These are phyloP conservation scores for Cercospora sojina DNA, from an alignment of 2,329 filamentous ascomycete species.

Conservation along the genomic window DNA sequence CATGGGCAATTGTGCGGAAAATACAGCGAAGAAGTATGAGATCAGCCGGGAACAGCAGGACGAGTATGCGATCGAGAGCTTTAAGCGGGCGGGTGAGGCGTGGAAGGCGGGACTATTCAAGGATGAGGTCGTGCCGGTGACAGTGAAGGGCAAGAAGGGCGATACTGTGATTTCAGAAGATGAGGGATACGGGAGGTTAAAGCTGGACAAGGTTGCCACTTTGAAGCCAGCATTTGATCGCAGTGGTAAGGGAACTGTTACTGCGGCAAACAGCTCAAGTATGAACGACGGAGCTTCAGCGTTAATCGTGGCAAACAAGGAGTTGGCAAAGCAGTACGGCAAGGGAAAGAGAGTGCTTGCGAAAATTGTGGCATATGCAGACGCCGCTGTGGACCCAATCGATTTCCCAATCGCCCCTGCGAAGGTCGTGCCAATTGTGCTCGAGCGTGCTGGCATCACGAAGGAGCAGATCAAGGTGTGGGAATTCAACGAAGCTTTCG, in stretches of 20 bases:
- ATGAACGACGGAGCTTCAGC: constrained; percentile 94
- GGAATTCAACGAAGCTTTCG: constrained; percentile 99
- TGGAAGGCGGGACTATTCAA: constrained; percentile 81
- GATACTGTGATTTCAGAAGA: constrained; percentile 76
- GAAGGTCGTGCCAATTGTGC: constrained; percentile 85
- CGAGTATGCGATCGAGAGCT: constrained; percentile 83
- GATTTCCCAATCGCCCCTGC: constrained; percentile 94
- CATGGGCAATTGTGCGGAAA: constrained; percentile 97
- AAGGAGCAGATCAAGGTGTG: constrained; percentile 90
- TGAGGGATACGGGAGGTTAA: constrained; percentile 85
- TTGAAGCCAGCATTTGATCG: constrained; percentile 89
- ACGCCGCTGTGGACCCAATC: constrained; percentile 85
- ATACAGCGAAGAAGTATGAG: constrained; percentile 81
- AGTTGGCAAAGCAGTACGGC: constrained; percentile 77
- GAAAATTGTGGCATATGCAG: constrained; percentile 78
- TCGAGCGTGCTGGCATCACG: constrained; percentile 84
- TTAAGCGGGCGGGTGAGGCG: constrained; percentile 83
- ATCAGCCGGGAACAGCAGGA: constrained; percentile 87
- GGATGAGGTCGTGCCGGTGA: constrained; percentile 87
- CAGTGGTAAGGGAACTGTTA: constrained; percentile 84
- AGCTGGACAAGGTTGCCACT: constrained; percentile 78
- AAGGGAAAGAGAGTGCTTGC: constrained; percentile 78
- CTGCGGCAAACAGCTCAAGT: constrained; percentile 89
- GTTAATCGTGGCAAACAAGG: constrained; percentile 78
- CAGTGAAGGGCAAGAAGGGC: constrained; percentile 79